These are phyloP conservation scores for Umbellularia californica DNA, from an alignment of 164 flowering plant genomes.

Conservation along the genomic window DNA sequence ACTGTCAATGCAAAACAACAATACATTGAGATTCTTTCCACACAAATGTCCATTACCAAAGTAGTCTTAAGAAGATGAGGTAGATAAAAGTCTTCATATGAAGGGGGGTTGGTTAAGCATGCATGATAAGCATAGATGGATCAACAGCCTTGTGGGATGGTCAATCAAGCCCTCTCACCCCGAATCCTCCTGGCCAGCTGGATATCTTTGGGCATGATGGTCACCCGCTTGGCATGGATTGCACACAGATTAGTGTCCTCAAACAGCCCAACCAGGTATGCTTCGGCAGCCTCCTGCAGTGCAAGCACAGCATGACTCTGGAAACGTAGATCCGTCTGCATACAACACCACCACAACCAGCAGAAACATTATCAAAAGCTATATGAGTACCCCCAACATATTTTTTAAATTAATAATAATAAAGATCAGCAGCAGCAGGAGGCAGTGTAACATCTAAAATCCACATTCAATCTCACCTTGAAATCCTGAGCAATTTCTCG, in stretches of 20 bases:
- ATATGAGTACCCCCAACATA: no score
- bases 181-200: conserved; percentile 16
- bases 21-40: no score
- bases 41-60: no score
- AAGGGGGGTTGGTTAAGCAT: not conserved
- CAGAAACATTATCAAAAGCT: not conserved
- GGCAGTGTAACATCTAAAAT: not conserved
- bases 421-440: no score
- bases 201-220: conserved; percentile 19
- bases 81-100: no score
- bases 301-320: conserved; percentile 30
- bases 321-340: conserved; percentile 26
- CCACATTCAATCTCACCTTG: conserved; percentile 11
- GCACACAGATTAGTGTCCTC: conserved; percentile 24
- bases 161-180: conserved; percentile 36
- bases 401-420: no score
- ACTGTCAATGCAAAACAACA: no score
- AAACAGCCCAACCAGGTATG: conserved; percentile 25
- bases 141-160: not conserved
- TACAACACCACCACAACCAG: not conserved
- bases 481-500: conserved; percentile 28
- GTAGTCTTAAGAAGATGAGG: no score
- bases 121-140: not conserved
- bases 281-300: conserved; percentile 29
- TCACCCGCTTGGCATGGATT: conserved; percentile 18